phyloP scores from a whole-genome alignment of 768 basidiomycete species.

The Polyporus arcularius region DNA sequence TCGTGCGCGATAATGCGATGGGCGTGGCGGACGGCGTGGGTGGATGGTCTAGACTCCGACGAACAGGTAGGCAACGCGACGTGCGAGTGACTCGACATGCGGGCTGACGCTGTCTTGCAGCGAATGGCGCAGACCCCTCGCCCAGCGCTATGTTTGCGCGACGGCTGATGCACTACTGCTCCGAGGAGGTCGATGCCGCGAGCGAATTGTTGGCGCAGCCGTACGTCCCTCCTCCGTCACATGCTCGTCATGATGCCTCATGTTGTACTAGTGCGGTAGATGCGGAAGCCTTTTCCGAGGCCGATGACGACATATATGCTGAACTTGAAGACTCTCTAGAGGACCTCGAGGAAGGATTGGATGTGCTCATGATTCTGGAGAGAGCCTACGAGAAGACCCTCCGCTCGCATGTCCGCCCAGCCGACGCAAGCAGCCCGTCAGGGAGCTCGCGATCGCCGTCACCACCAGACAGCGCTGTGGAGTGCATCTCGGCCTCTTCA shows the following conservation, averaged over 20 bases:
- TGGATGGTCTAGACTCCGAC: constrained; percentile 75
- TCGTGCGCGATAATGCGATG: constrained; percentile 79
- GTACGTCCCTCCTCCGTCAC: background rate
- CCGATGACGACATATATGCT: constrained; percentile 44
- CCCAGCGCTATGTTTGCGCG: constrained; percentile 66
- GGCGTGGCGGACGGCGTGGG: constrained; percentile 97
- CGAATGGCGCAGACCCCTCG: constrained; percentile 34
- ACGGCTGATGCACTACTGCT: constrained; percentile 84
- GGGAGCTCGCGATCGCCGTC: constrained; percentile 17
- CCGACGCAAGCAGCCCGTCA: constrained; percentile 11
- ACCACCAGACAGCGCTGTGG: background rate
- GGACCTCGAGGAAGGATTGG: constrained; percentile 69
- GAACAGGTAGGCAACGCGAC: constrained; percentile 32
- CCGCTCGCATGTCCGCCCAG: constrained; percentile 50
- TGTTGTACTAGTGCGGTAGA: background rate
- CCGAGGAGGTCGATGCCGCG: constrained; percentile 50
- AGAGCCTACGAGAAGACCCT: constrained; percentile 69
- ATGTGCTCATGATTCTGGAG: constrained; percentile 69
- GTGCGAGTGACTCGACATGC: background rate
- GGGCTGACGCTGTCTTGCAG: background rate
- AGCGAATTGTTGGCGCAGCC: constrained; percentile 4
- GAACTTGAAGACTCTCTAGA: constrained; percentile 49
- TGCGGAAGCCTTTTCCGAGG: constrained; percentile 13
- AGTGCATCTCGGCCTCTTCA: background rate
- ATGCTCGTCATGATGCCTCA: background rate